Evolutionary conservation across 1,284 basidiomycete species (phyloP), one percentile per base, ranked within the genome.

Genomic region (Ustilago lituana): DNA sequence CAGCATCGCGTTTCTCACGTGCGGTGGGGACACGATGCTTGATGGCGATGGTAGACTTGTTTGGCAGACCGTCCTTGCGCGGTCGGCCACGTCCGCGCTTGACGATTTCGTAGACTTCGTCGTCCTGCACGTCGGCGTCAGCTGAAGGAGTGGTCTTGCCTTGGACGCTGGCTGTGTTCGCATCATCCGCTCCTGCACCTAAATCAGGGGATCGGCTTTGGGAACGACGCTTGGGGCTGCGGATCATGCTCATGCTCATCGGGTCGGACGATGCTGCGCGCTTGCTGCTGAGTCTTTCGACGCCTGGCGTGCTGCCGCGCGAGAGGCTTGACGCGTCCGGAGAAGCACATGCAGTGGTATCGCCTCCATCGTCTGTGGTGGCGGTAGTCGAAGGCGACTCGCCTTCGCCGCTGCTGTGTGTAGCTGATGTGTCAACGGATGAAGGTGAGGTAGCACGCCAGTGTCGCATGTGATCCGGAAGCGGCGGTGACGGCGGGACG

Each of bases 171-270:
- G 8, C n/a, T 4, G 22, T 15, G 0, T 24, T 46, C 7, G 39
- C 27, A 11, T 49, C 51, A 19, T 38, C 37, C 7, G 38, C 3
- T 17, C 53, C 32, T 9, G 57, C 37, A 14, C 41, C 33, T 8
- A 53, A 20, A 20, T 54, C 69, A 19, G 73, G 70, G 19, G 73
- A 75, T 24, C 73, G 37, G 47, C 70, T 73, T 40, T 65, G 54
- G n/a, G 70, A 73, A 2, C 70, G 66, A 24, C 73, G 48, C 49
- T 75, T 75, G n/a, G 71, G 70, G 47, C 70, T 75, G 31, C 73
- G 69, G 22, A 73, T 65, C 46, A 55, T 62, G 50, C 55, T 60
- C 58, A 65, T 63, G 24, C 35, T 57, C 64, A 69, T 74, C 9
- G 71, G 61, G 49, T 75, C 73, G 6, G 66, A 65, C 4, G 70